Percentiles rank a stretch among this genome's conserved stretches.
Evolutionary conservation across 2,329 filamentous ascomycete species (phyloP).

Genomic region (Incumbomyces delicatus): DNA sequence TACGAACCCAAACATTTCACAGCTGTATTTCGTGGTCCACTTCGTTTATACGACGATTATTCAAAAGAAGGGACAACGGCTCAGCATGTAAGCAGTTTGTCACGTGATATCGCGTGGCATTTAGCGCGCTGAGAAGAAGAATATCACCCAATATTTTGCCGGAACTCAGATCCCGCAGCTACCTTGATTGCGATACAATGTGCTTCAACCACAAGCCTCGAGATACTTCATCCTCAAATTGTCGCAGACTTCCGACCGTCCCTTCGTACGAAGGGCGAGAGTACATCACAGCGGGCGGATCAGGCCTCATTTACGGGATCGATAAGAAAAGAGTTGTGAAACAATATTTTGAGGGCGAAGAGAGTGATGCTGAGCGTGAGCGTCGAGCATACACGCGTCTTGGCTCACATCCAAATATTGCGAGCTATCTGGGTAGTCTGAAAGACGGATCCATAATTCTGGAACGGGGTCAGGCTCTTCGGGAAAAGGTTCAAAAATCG

Average conservation of each 20-base stretch:
- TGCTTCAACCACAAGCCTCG: too few species aligned
- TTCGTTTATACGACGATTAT: too few species aligned
- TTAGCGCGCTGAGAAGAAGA: too few species aligned
- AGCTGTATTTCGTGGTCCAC: too few species aligned
- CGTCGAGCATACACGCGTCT: conserved; percentile 6
- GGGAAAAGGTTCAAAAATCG: conserved; percentile 3
- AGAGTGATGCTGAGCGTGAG: conserved; percentile 8
- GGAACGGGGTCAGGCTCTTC: conserved; percentile 7
- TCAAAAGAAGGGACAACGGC: too few species aligned
- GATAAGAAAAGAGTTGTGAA: conserved; percentile 10
- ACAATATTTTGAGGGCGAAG: conserved; percentile 8
- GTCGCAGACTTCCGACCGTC: conserved; percentile 1
- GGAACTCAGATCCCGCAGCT: too few species aligned
- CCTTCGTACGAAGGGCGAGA: conserved; percentile 7
- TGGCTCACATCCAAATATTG: conserved; percentile 10
- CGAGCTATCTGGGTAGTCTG: conserved; percentile 9
- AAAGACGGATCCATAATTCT: conserved; percentile 10
- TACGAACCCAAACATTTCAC: too few species aligned
- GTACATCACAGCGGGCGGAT: conserved; percentile 5
- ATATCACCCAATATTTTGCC: too few species aligned
- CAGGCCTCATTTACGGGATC: conserved; percentile 6
- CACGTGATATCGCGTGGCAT: too few species aligned
- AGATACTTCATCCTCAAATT: too few species aligned
- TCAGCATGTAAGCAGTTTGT: too few species aligned
- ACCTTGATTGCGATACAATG: too few species aligned